A percentile compares a stretch with the other conserved stretches of the same genome.
Conservation (phyloP, 768 basidiomycete species). For the Hericium alpestre region DNA sequence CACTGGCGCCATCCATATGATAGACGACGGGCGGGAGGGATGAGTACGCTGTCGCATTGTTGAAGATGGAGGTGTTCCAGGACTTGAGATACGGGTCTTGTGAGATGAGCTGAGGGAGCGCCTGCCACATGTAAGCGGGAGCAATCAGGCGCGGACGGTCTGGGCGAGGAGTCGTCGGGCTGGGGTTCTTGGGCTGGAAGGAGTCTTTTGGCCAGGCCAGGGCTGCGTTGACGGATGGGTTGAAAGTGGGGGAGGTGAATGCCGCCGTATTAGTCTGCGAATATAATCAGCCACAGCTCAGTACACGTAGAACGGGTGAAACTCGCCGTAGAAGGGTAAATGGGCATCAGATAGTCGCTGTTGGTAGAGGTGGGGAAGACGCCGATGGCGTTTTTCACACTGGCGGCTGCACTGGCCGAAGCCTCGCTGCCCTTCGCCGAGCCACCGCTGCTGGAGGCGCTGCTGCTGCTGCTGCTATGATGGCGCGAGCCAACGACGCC, state of each 20-base stretch:
- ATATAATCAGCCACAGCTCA: not conserved
- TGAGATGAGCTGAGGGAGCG: constrained; percentile 64
- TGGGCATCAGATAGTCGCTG: constrained; percentile 65
- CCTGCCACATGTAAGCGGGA: constrained; percentile 84
- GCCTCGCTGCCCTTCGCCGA: constrained; percentile 22
- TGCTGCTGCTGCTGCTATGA: constrained; percentile 29
- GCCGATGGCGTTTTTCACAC: constrained; percentile 50
- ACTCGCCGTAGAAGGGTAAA: constrained; percentile 85
- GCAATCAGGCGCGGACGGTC: constrained; percentile 90
- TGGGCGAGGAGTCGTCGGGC: constrained; percentile 48
- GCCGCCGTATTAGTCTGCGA: constrained; percentile 63
- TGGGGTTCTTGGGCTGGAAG: constrained; percentile 55
- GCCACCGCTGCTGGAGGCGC: constrained; percentile 16
- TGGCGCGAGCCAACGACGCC: constrained; percentile 65
- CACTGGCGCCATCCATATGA: constrained; percentile 70
- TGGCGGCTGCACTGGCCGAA: constrained; percentile 45
- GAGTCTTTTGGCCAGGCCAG: constrained; percentile 75
- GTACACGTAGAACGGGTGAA: not conserved
- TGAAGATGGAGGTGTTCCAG: constrained; percentile 90
- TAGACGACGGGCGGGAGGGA: constrained; percentile 57
- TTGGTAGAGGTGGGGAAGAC: constrained; percentile 72
- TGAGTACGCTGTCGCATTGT: constrained; percentile 74
- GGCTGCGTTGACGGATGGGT: constrained; percentile 36
- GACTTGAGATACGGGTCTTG: constrained; percentile 74
- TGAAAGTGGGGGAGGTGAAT: constrained; percentile 64